Base-by-base conservation (phyloP, 768 basidiomycete genomes). In the Agaricus bisporus region DNA sequence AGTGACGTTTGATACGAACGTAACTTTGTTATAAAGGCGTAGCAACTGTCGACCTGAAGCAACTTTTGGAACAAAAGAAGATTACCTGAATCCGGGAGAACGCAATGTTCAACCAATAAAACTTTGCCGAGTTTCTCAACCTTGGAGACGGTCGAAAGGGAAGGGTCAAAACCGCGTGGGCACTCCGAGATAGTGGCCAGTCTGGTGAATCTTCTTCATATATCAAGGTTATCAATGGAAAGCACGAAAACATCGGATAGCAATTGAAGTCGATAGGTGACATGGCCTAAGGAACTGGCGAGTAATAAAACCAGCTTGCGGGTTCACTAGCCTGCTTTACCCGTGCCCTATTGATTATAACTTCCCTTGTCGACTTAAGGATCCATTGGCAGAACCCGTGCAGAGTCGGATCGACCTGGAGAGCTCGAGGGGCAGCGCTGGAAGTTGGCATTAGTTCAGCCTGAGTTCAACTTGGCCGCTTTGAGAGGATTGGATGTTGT, bases 61-160 rank as follows among this genome's bases (percentile, higher is more conserved):
- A 54, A 22, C 4, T 12, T 12, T 35, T 26, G 8, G 22, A 38
- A 17, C 12, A 11, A 29, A 25, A 42, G 9, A 18, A 17, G 50
- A 59, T 41, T 59, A 83, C 85, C 87, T 68, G 91, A 91, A 64
- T 95, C 92, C 7, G 94, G 77, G 56, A 93, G 68, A 7, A 94
- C 87, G 63, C 90, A 92, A 70, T 91, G 87, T 67, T 95, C 95
- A 50, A 94, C 91, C 11, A 95, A 76, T 47, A 95, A 71, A 44
- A 92, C 88, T 0, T 92, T 93, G 8, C 93, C 68, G 37, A 95
- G 90, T 69, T 86, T 91, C 72, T 90, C 91, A 49, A 82, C 80
- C 62, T 77, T 83, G 53, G 61, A 52, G 32, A 64, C 64, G n/a
- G 63, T 63, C 48, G 71, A 69, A 18, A 73, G 68, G 2, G n/a